Evolutionary conservation across 169 alveolate species (phyloP).

Genomic region (Plasmodium vivax): DNA sequence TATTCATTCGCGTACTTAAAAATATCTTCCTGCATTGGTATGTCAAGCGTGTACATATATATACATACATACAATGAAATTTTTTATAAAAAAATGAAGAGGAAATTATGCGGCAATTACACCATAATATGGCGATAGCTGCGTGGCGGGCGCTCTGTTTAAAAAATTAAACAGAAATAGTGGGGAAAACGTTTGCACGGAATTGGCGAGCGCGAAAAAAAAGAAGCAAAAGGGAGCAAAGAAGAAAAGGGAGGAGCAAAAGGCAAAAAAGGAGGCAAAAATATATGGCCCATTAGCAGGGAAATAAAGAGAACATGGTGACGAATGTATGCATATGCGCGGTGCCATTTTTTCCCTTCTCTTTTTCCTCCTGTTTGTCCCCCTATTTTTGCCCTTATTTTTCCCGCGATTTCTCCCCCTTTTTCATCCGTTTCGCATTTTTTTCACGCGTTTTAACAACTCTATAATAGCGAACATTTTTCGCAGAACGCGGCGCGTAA

Average conservation of each 20-base stretch:
- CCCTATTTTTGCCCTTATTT: not conserved
- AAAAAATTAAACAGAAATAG: not conserved
- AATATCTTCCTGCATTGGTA: constrained; percentile 56
- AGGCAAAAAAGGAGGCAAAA: not conserved
- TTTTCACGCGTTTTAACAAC: not conserved
- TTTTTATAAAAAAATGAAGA: not conserved
- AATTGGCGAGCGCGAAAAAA: not conserved
- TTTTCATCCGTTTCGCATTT: not conserved
- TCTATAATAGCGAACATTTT: not conserved
- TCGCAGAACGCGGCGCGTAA: not conserved
- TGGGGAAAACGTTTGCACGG: not conserved
- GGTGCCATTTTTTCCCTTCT: not conserved
- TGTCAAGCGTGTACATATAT: not conserved
- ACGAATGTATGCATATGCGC: not conserved
- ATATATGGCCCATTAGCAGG: not conserved
- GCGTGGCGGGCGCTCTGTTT: not conserved
- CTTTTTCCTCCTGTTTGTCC: not conserved
- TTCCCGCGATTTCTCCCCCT: not conserved
- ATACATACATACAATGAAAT: not conserved
- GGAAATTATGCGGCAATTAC: not conserved
- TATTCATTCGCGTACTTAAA: constrained; percentile 74
- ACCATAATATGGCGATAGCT: not conserved
- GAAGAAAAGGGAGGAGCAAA: not conserved
- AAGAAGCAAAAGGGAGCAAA: not conserved
- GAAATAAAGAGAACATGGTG: not conserved